These are phyloP conservation scores for Chalciporus sphaerocephalus DNA, from an alignment of 768 basidiomycete genomes.

Conservation along the genomic window DNA sequence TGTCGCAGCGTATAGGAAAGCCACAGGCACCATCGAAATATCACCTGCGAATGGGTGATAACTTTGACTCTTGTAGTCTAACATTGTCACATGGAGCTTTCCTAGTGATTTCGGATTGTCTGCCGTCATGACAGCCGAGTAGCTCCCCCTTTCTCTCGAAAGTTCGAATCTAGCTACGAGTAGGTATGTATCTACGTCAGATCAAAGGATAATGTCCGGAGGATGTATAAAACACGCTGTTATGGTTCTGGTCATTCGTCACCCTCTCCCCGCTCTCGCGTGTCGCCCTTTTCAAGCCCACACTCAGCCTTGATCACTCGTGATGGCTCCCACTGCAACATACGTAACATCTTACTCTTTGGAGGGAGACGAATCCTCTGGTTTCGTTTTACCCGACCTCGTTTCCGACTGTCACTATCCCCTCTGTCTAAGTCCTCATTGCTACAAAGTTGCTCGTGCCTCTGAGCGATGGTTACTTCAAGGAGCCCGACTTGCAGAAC, in stretches of 20 bases:
- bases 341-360: constrained; percentile 7
- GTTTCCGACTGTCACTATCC: constrained; percentile 38
- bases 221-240: constrained; percentile 25
- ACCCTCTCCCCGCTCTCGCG: constrained; percentile 3
- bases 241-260: constrained; percentile 18
- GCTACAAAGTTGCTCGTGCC: constrained; percentile 33
- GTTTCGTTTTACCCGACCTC: constrained; percentile 40
- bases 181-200: background rate
- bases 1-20: background rate
- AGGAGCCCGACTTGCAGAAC: constrained; percentile 27
- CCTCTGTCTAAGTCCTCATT: constrained; percentile 31
- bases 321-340: constrained; percentile 27
- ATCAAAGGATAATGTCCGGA: constrained; percentile 6
- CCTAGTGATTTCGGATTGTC: constrained; percentile 1
- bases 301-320: background rate
- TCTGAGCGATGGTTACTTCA: constrained; percentile 36
- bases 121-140: constrained; percentile 8
- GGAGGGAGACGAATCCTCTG: constrained; percentile 9
- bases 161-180: constrained; percentile 2
- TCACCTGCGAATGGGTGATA: background rate
- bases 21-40: background rate
- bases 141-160: background rate
- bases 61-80: background rate
- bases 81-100: background rate
- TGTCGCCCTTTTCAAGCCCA: background rate